These are phyloP conservation scores for Wickerhamia fluorescens DNA, from an alignment of 805 yeast genomes.

Conservation along the genomic window DNA sequence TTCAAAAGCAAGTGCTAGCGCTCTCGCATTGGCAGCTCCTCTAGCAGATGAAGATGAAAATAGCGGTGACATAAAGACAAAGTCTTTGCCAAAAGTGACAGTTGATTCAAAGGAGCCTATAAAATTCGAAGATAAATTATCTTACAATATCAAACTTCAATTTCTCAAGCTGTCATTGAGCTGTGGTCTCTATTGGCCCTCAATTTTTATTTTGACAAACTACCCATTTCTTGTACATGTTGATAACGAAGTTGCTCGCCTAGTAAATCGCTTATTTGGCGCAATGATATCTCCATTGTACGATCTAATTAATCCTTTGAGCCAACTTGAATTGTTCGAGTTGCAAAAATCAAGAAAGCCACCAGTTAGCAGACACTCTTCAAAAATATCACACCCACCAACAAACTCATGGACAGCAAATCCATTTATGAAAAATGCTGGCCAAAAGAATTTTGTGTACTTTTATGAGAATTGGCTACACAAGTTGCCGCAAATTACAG, in stretches of 20 bases:
- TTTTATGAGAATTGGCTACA: conserved; percentile 47
- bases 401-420: conserved; percentile 22
- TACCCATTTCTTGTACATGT: conserved; percentile 56
- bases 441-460: conserved; percentile 22
- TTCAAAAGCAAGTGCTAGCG: conserved; percentile 59
- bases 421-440: conserved; percentile 17
- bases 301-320: conserved; percentile 13
- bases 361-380: conserved; percentile 19
- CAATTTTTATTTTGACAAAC: conserved; percentile 49
- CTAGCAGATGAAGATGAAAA: conserved; percentile 50
- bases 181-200: conserved; percentile 57
- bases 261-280: conserved; percentile 45
- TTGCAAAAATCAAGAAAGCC: conserved; percentile 17
- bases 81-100: conserved; percentile 1
- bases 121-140: conserved; percentile 12
- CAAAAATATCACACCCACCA: conserved; percentile 14
- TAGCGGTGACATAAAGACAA: background rate
- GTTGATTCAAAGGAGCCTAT: background rate
- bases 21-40: conserved; percentile 85
- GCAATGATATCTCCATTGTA: conserved; percentile 45
- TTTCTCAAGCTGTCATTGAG: conserved; percentile 48
- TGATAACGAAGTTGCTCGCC: conserved; percentile 40
- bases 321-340: conserved; percentile 10
- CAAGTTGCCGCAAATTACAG: conserved; percentile 29
- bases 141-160: conserved; percentile 20